phyloP scores from a whole-genome alignment of 2,329 filamentous ascomycete genomes.

The Cercospora sp. region DNA sequence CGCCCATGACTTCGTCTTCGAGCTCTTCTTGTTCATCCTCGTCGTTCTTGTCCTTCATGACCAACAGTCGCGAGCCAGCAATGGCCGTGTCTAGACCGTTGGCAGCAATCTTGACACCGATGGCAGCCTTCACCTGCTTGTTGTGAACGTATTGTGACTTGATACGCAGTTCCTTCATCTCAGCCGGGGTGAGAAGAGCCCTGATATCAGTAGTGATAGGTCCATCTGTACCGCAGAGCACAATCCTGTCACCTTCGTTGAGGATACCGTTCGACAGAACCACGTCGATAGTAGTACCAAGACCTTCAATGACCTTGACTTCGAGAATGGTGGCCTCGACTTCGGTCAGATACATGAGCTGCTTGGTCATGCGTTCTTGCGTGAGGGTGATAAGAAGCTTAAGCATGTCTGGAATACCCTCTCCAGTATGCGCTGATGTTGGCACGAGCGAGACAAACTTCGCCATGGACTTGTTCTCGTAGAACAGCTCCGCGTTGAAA shows the following conservation, averaged over 20 bases:
- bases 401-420: slow-evolving; percentile 98
- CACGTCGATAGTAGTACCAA: slow-evolving; percentile 98
- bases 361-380: slow-evolving; percentile 95
- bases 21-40: slow-evolving; percentile 75
- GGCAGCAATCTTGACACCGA: slow-evolving; percentile 98
- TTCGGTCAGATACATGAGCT: slow-evolving; percentile 97
- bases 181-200: slow-evolving; percentile 87
- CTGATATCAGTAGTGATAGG: slow-evolving; percentile 93
- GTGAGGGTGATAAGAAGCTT: slow-evolving; percentile 91
- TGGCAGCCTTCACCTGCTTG: slow-evolving; percentile 96
- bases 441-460: slow-evolving; percentile 93
- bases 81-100: slow-evolving; percentile 95
- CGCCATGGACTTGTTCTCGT: slow-evolving; percentile 97
- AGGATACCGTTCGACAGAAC: slow-evolving; percentile 94
- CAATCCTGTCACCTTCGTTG: slow-evolving; percentile 88
- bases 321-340: slow-evolving; percentile 97
- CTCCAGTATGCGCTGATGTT: slow-evolving; percentile 96
- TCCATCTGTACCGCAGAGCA: slow-evolving; percentile 94
- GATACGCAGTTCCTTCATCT: slow-evolving; percentile 88
- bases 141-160: slow-evolving; percentile 98
- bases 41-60: slow-evolving; percentile 92
- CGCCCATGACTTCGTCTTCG: slow-evolving; percentile 92
- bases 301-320: slow-evolving; percentile 98
- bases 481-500: slow-evolving; percentile 96
- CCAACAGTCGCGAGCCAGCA: slow-evolving; percentile 89